These are phyloP conservation scores for Tylopilus sp. DNA, from an alignment of 768 basidiomycete genomes.

Conservation along the genomic window DNA sequence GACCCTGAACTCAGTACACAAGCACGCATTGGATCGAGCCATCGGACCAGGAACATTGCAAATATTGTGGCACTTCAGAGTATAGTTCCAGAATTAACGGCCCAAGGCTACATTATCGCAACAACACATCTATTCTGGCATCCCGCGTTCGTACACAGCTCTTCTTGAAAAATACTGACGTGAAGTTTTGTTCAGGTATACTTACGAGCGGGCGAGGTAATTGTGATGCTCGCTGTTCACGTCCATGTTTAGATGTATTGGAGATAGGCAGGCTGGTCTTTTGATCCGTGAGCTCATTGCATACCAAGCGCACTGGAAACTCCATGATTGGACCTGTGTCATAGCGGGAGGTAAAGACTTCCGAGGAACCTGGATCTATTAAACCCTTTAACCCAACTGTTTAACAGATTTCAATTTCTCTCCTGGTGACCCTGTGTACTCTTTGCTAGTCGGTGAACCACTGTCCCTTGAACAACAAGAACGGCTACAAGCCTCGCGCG, in stretches of 20 bases:
- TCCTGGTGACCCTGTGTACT: slow-evolving; percentile 80
- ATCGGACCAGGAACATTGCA: slow-evolving; percentile 78
- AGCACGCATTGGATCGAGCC: slow-evolving; percentile 52
- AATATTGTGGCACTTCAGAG: slow-evolving; percentile 64
- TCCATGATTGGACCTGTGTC: slow-evolving; percentile 69
- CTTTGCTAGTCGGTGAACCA: slow-evolving; percentile 62
- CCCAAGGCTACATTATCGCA: slow-evolving; percentile 66
- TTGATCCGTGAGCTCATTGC: slow-evolving; percentile 59
- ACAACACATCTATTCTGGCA: slow-evolving; percentile 98
- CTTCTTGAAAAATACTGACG: slow-evolving; percentile 1
- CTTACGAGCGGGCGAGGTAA: slow-evolving; percentile 81
- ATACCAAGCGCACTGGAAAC: slow-evolving; percentile 48
- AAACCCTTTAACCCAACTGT: background rate
- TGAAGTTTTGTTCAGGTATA: slow-evolving; percentile 30
- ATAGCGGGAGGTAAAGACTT: slow-evolving; percentile 71
- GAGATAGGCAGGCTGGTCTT: slow-evolving; percentile 69
- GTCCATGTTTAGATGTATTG: background rate
- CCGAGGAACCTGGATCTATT: background rate
- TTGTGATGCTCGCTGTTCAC: slow-evolving; percentile 19
- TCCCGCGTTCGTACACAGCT: slow-evolving; percentile 54
- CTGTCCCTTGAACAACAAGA: slow-evolving; percentile 55
- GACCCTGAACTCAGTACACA: slow-evolving; percentile 31
- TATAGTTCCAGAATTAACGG: slow-evolving; percentile 27
- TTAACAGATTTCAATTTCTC: slow-evolving; percentile 83
- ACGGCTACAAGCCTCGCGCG: slow-evolving; percentile 56